Percentiles rank a stretch among this genome's conserved stretches.
Conservation (phyloP, 2,329 filamentous ascomycete species). For the Lanzia echinophila region DNA sequence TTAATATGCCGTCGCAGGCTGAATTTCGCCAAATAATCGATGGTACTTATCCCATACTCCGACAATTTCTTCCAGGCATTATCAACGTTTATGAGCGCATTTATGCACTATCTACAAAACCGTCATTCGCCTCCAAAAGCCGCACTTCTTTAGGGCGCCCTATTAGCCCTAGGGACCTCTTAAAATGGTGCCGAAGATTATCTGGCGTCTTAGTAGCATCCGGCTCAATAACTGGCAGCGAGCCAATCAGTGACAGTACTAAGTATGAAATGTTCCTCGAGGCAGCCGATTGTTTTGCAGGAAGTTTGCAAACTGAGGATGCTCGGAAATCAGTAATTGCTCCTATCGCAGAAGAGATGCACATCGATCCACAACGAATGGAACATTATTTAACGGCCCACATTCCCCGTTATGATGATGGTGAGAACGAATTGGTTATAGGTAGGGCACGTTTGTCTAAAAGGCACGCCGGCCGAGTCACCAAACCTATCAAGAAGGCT, state of each 20-base stretch:
- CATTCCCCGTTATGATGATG: constrained; percentile 62
- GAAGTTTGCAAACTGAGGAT: constrained; percentile 63
- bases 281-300: constrained; percentile 85
- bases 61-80: constrained; percentile 53
- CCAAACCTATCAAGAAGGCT: constrained; percentile 44
- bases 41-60: constrained; percentile 62
- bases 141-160: constrained; percentile 44
- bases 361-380: constrained; percentile 74
- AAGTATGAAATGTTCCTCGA: constrained; percentile 88
- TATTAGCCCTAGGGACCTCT: constrained; percentile 67
- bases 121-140: constrained; percentile 40
- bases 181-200: constrained; percentile 86
- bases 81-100: constrained; percentile 53
- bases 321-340: constrained; percentile 54
- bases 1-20: constrained; percentile 55
- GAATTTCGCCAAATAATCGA: constrained; percentile 73
- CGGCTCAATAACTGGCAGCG: constrained; percentile 58
- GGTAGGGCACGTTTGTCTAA: constrained; percentile 57
- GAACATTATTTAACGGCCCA: constrained; percentile 71
- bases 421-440: constrained; percentile 50
- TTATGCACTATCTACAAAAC: constrained; percentile 37
- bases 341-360: constrained; percentile 78
- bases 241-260: constrained; percentile 64
- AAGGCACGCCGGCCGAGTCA: constrained; percentile 39
- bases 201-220: constrained; percentile 55